Percentiles rank a stretch among this genome's conserved stretches.
Evolutionary conservation across 257 asterid species (phyloP).

Genomic region (Jasminum sambac): DNA sequence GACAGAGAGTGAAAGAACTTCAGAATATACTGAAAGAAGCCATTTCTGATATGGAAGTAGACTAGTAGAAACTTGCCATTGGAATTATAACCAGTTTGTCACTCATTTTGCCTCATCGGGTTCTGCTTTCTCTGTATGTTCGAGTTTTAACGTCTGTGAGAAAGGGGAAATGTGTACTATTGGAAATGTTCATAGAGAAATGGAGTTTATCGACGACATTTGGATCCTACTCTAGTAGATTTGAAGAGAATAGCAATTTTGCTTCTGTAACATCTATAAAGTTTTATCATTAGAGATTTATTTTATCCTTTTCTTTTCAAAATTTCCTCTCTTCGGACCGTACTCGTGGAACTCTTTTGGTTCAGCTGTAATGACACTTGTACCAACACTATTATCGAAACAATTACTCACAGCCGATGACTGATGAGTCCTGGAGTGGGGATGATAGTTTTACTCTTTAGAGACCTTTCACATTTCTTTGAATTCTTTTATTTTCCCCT

Average conservation of each 20-base stretch:
- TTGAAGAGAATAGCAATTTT: conserved; percentile 1
- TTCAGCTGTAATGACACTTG: too few species aligned
- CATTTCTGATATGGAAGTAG: conserved; percentile 70
- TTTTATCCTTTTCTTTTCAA: neutral
- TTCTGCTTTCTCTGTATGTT: neutral
- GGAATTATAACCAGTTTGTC: neutral
- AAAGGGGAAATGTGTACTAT: neutral
- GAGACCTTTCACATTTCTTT: too few species aligned
- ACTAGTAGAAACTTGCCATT: conserved; percentile 28
- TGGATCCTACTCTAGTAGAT: neutral
- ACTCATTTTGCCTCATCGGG: neutral
- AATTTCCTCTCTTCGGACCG: neutral
- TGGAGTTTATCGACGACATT: neutral
- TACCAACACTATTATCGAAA: too few species aligned
- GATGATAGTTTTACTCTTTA: too few species aligned
- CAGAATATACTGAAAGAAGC: conserved; percentile 63
- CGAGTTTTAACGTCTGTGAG: neutral
- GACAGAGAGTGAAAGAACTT: conserved; percentile 66
- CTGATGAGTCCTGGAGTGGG: too few species aligned
- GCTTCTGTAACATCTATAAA: conserved; percentile 4
- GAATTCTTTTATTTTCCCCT: too few species aligned
- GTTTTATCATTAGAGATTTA: neutral
- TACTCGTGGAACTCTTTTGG: neutral
- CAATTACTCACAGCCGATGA: too few species aligned
- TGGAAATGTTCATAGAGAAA: neutral